Base-by-base conservation (phyloP, 306 rosid species). In the Cicer yamashitae region DNA sequence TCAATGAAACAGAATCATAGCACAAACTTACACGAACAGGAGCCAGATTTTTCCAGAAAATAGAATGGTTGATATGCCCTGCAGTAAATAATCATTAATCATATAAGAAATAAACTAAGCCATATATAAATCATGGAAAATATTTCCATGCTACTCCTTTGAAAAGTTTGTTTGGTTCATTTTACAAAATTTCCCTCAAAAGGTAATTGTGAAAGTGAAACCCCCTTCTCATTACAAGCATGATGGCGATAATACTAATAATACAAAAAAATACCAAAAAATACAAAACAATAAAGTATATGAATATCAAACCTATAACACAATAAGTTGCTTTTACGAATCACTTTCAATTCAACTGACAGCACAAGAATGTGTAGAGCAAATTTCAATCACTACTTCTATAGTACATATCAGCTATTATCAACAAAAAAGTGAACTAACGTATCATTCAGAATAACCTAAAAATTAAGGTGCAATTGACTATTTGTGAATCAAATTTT, bases 31-130 rank as follows among this genome's bases (percentile, higher is more conserved):
- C 93, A 73, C 71, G 71, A 54, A 74, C 45, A 38, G 94, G 90
- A 78, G 91, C 40, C 7, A 91, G 88, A 73, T 89, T 91, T 77
- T 89, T 89, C 97, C 97, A 91, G 88, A 91, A 89, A 76, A 89
- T 82, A 2, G 91, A 90, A 61, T 91, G 99, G 86, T 94, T 94
- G 67, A 94, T 60, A 65, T 94, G 96, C 60, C 99, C 99, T 94
- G 87, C 84, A 81, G 52, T 6, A 48, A 77, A 71, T 47, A 17
- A 71, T 41, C 12, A 57, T 64, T 45, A 52, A 77, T 38, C 15
- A 44, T 10, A 46, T 34, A 22, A 11, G 7, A 70, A 77, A 44
- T 6, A 65, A 46, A 67, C 45, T 43, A 66, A 43, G 34, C 66
- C 7, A 69, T 22, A 10, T 65, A 69, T 53, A 59, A 45, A 56